Conservation (phyloP, 2,329 filamentous ascomycete genomes). For the Botrytis paeoniae region DNA sequence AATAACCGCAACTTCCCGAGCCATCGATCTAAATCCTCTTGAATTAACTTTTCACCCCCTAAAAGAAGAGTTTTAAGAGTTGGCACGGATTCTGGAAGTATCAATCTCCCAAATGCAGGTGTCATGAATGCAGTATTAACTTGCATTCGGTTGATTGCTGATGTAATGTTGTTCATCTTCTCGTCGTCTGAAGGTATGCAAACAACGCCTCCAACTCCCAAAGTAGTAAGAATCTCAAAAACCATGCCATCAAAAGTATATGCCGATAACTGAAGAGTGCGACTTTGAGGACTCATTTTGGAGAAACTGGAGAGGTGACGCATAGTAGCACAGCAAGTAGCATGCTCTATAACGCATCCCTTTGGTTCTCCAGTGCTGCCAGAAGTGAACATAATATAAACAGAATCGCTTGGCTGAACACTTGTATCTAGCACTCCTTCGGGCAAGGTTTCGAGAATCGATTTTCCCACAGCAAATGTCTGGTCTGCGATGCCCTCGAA, state of each 20-base stretch:
- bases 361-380: constrained; percentile 34
- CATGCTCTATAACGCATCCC: constrained; percentile 25
- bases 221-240: constrained; percentile 25
- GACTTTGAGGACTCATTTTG: constrained; percentile 4
- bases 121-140: constrained; percentile 28
- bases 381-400: constrained; percentile 30
- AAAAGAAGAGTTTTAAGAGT: constrained; percentile 69
- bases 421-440: not conserved
- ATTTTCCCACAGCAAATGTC: constrained; percentile 1
- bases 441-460: not conserved
- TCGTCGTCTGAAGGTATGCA: constrained; percentile 29
- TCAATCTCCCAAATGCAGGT: constrained; percentile 52
- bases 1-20: constrained; percentile 38
- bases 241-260: constrained; percentile 29
- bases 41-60: constrained; percentile 80
- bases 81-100: constrained; percentile 80
- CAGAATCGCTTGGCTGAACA: not conserved
- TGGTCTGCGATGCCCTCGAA: constrained; percentile 1
- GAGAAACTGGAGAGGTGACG: constrained; percentile 14
- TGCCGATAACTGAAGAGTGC: constrained; percentile 28
- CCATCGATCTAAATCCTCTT: constrained; percentile 46
- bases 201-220: constrained; percentile 27
- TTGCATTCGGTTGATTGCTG: constrained; percentile 23
- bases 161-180: constrained; percentile 25
- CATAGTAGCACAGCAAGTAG: constrained; percentile 20